A percentile compares a stretch with the other conserved stretches of the same genome.
These are phyloP conservation scores for Oryza longistaminata DNA, from an alignment of 176 grass and related monocot species.

Conservation along the genomic window DNA sequence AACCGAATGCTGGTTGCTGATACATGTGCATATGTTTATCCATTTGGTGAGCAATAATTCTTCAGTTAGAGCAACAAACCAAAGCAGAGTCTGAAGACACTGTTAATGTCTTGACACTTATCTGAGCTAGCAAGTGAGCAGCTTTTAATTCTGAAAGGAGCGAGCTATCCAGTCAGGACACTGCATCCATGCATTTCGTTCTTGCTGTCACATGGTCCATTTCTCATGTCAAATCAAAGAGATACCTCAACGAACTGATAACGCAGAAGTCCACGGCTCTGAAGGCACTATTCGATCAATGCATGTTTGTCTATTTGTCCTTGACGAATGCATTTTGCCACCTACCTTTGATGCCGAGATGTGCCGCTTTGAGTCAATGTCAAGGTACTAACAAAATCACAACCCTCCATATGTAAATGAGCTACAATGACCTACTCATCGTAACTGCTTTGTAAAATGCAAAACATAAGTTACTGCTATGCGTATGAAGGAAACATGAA, in stretches of 20 bases:
- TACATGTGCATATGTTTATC: too few relatives aligned
- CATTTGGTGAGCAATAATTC: constrained; percentile 27
- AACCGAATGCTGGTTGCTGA: not conserved
- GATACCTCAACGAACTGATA: constrained; percentile 4
- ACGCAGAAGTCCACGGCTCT: constrained; percentile 14
- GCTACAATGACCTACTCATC: not conserved
- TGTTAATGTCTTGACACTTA: not conserved
- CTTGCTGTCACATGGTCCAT: not conserved
- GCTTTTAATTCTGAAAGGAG: not conserved
- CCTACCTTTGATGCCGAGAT: constrained; percentile 28
- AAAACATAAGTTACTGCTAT: too few relatives aligned
- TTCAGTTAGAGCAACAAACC: constrained; percentile 21
- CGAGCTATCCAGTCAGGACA: not conserved
- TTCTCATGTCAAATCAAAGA: not conserved
- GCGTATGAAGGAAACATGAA: too few relatives aligned
- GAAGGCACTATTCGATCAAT: not conserved
- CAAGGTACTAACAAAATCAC: not conserved
- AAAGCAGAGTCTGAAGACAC: not conserved
- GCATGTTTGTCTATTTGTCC: constrained; percentile 1
- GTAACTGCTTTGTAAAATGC: not conserved
- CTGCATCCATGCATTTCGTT: not conserved
- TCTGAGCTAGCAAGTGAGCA: not conserved
- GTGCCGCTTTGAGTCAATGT: not conserved
- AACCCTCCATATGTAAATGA: not conserved
- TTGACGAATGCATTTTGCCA: constrained; percentile 1